Base-by-base conservation (phyloP, 1,139 yeast genomes). In the Pichia sp. region DNA sequence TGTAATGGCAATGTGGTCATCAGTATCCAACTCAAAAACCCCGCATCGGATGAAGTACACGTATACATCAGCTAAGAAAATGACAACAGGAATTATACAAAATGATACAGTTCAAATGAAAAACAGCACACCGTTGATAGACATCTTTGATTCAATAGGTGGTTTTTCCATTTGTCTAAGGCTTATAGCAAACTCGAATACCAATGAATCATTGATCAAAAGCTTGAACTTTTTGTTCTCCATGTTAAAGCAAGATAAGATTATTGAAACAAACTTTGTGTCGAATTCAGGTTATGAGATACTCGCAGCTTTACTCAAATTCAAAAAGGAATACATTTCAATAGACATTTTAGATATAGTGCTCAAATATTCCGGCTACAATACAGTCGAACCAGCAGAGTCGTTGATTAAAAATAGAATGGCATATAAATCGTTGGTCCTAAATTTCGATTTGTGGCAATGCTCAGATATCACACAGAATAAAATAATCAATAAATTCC, bases 401-500 rank as follows among this genome's bases (percentile, higher is more conserved):
- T 76, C 82, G 0, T 57, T 76, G 4, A 60, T 79, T 4, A 63
- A 62, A n/a, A 73, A 77, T 49, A 68, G 69, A 3, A 48, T 63
- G 3, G 81, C 79, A 0, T 79, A 76, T 53, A 67, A 71, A 27
- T 57, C 68, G 8, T 51, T 79, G 31, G 62, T 79, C 4, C 61
- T 73, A 3, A 81, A 79, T 54, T 71, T 76, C 53, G 76, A 75
- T 31, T 61, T 79, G 9, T 79, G 85, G 85, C 69, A 66, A 33
- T 53, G 59, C 4, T 22, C 27, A 10, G 14, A 42, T 5, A 44
- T 41, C 8, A 14, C 45, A 3, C 27, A 40, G 3, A 45, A 43
- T 15, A 53, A 68, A 19, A 77, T 73, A 34, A 68, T 79, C 0
- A 70, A 81, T 43, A 69, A 76, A 38, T 73, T 72, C 46, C 63